Percentiles rank a stretch among this genome's conserved stretches.
phyloP scores from a whole-genome alignment of 192 early-diverging fungal genomes.

The Dimargaris xerosporica region DNA sequence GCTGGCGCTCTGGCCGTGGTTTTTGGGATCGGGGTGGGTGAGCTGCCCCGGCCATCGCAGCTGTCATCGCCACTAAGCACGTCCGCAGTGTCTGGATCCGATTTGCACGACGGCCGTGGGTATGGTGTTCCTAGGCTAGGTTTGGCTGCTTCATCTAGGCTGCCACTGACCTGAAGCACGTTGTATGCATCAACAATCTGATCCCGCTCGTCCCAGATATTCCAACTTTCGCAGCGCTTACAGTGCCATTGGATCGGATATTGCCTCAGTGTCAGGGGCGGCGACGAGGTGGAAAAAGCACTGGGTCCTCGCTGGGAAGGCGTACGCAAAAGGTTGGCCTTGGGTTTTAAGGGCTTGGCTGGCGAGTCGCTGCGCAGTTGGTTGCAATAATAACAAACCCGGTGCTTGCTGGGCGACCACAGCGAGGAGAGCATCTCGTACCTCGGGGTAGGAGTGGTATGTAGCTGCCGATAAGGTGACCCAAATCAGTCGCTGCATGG shows the following conservation, averaged over 20 bases:
- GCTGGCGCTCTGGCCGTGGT: background rate
- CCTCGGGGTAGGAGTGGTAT: too few relatives aligned
- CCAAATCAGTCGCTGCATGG: too few relatives aligned
- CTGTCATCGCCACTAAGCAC: too few relatives aligned
- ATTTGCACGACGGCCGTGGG: too few relatives aligned
- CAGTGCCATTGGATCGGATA: slow-evolving; percentile 21
- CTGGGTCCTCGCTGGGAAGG: slow-evolving; percentile 18
- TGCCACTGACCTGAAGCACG: slow-evolving; percentile 19
- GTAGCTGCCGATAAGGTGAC: too few relatives aligned
- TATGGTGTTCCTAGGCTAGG: too few relatives aligned
- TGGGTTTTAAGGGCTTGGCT: too few relatives aligned
- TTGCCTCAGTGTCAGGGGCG: slow-evolving; percentile 9
- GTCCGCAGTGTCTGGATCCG: too few relatives aligned
- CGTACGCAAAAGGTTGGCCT: slow-evolving; percentile 9
- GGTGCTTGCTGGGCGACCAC: background rate
- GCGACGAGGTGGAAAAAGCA: slow-evolving; percentile 26
- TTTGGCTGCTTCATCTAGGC: background rate
- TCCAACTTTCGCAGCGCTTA: slow-evolving; percentile 21
- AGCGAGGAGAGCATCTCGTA: background rate
- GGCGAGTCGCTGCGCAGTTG: background rate
- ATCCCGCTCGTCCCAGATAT: slow-evolving; percentile 19
- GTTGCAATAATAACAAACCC: background rate
- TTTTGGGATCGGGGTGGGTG: background rate
- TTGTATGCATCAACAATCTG: slow-evolving; percentile 22
- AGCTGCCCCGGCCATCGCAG: too few relatives aligned